These are phyloP conservation scores for Eimeria tenella DNA, from an alignment of 169 alveolate genomes.

Conservation along the genomic window DNA sequence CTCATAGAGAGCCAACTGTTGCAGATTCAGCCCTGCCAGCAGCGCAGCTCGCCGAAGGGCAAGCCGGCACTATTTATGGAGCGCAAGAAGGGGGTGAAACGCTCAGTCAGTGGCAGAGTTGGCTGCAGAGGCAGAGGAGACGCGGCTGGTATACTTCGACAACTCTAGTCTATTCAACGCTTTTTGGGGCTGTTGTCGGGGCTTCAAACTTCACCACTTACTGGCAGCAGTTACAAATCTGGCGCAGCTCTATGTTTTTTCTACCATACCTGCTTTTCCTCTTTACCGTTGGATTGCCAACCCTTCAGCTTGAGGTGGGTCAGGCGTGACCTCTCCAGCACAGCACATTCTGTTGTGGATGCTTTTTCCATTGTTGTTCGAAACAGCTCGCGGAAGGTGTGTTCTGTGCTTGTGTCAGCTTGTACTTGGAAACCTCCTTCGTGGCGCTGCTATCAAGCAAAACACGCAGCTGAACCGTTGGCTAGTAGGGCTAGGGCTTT, in stretches of 20 bases:
- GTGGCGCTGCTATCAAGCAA: constrained; percentile 71
- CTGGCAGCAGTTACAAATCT: constrained; percentile 75
- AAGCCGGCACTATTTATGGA: neutral
- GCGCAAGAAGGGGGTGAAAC: constrained; percentile 56
- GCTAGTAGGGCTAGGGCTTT: constrained; percentile 66
- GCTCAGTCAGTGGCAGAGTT: constrained; percentile 59
- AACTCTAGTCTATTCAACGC: constrained; percentile 63
- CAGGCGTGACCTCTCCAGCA: neutral
- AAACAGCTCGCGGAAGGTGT: neutral
- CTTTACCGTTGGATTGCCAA: constrained; percentile 65
- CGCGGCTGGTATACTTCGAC: constrained; percentile 73
- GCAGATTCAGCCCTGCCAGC: neutral
- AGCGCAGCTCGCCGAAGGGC: neutral
- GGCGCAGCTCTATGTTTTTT: constrained; percentile 75
- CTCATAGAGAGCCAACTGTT: neutral
- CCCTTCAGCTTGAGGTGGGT: constrained; percentile 77
- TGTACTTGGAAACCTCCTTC: constrained; percentile 66
- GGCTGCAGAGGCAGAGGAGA: constrained; percentile 74
- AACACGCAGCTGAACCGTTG: constrained; percentile 69
- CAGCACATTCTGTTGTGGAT: no score
- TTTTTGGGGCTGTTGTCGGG: constrained; percentile 75
- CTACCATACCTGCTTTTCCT: constrained; percentile 69
- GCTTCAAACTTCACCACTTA: constrained; percentile 66
- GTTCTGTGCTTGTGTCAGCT: constrained; percentile 4
- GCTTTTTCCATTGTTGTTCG: neutral